Conservation (phyloP, 306 rosid species). For the Herpetospermum pedunculosum region DNA sequence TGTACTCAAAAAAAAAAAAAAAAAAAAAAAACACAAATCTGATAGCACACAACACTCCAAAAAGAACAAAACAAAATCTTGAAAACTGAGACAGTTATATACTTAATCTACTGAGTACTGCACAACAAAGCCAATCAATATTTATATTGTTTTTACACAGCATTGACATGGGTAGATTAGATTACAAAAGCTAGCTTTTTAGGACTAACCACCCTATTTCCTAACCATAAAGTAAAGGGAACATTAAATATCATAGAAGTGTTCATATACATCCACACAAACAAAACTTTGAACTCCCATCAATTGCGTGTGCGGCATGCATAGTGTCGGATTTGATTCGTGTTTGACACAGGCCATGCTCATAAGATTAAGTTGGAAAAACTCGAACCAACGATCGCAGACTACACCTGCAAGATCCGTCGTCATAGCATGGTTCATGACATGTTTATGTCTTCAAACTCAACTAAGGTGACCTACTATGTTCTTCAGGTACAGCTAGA, state of each 20-base stretch:
- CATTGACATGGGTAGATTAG: background rate
- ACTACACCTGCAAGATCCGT: background rate
- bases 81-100: background rate
- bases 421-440: background rate
- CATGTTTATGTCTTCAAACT: conserved; percentile 11
- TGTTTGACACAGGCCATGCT: background rate
- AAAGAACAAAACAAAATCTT: background rate
- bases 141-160: background rate
- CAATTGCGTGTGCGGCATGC: background rate
- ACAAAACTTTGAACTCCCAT: background rate
- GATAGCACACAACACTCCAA: background rate
- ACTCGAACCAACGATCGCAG: background rate
- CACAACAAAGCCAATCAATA: background rate
- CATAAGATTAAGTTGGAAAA: background rate
- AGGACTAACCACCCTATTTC: background rate
- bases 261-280: background rate
- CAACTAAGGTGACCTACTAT: conserved; percentile 13
- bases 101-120: background rate
- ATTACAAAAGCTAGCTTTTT: background rate
- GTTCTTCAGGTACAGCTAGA: conserved; percentile 18
- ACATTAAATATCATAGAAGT: background rate
- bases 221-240: background rate
- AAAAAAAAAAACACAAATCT: background rate
- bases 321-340: background rate
- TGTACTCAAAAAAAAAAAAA: no score